phyloP scores from a whole-genome alignment of 306 rosid species.

The Oemleria cerasiformis region DNA sequence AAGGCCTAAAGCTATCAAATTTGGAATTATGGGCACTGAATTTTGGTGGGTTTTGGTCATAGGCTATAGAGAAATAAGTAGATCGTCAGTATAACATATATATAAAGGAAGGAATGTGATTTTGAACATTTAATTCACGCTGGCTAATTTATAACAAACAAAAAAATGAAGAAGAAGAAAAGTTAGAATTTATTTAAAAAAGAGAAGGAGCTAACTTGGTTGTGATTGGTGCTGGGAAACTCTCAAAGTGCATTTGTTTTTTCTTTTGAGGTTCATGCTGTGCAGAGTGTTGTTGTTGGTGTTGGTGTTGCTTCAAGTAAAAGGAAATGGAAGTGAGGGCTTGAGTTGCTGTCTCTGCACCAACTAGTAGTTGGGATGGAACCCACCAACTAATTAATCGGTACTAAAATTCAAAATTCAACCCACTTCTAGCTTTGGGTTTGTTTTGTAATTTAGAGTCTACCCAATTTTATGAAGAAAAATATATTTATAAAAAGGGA shows the following conservation, averaged over 20 bases:
- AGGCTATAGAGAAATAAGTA: conserved; percentile 20
- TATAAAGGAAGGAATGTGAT: conserved; percentile 15
- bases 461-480: not conserved
- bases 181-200: not conserved
- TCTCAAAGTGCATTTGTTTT: conserved; percentile 31
- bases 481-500: not conserved
- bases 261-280: conserved; percentile 31
- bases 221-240: conserved; percentile 51
- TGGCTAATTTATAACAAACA: not conserved
- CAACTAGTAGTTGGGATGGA: conserved; percentile 77
- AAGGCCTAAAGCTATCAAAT: conserved; percentile 9
- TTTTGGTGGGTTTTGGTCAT: conserved; percentile 19
- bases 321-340: conserved; percentile 42
- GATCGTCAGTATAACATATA: conserved; percentile 9
- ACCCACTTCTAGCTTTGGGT: not conserved
- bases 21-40: not conserved
- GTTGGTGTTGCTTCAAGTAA: conserved; percentile 78
- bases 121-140: conserved; percentile 7
- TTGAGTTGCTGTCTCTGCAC: conserved; percentile 49
- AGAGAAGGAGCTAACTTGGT: not conserved
- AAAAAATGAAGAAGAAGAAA: not conserved
- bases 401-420: conserved; percentile 9
- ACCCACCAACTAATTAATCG: conserved; percentile 42
- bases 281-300: conserved; percentile 32
- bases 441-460: conserved; percentile 14